Evolutionary conservation across 2,329 filamentous ascomycete genomes (phyloP), one percentile per base, ranked within the genome.

Genomic region (Didymosphaeria variabile): DNA sequence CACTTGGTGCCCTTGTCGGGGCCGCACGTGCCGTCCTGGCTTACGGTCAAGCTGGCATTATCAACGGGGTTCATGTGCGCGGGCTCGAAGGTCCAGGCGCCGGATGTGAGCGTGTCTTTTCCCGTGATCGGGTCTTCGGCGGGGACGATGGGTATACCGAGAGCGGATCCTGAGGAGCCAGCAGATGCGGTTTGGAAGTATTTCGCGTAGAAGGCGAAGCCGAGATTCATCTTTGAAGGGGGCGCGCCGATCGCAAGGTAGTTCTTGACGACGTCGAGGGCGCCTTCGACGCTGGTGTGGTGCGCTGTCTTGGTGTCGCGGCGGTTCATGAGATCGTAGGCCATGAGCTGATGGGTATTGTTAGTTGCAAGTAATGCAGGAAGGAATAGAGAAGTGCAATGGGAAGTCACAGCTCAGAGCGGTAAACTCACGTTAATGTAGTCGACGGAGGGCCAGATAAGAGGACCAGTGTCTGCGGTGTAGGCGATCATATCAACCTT

Each of bases 311-410:
- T 72, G 46, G 77, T 87, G 77, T 91, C 87, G 36, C 90, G 87
- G 36, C 90, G 70, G 78, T 91, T 91, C 85, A 90, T 89, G 51
- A 92, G 73, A 71, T 92, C 90, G 73, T 92, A 92, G 1, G 85
- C 84, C 89, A 91, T 91, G 64, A 92, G 80, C 72, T 74, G 21
- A 31, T 17, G 49, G 8, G 29, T 12, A 29, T 29, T 29, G 36
- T 53, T 19, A 53, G 50, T 42, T 26, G 2, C 32, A 2, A 21
- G 7, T 13, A 29, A 5, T 2, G 1, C 7, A 34, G n/a, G 17
- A 55, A 21, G 10, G 38, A 53, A 58, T 29, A 17, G 32, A 34
- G 9, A 17, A 17, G 29, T 7, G 9, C 12, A 4, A 31, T 9
- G 19, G 19, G 45, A 50, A n/a, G 44, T 42, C n/a, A 55, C 8